Percentiles rank a stretch among this genome's conserved stretches.
Conservation (phyloP, 257 asterid species). For the Mitragyna speciosa region DNA sequence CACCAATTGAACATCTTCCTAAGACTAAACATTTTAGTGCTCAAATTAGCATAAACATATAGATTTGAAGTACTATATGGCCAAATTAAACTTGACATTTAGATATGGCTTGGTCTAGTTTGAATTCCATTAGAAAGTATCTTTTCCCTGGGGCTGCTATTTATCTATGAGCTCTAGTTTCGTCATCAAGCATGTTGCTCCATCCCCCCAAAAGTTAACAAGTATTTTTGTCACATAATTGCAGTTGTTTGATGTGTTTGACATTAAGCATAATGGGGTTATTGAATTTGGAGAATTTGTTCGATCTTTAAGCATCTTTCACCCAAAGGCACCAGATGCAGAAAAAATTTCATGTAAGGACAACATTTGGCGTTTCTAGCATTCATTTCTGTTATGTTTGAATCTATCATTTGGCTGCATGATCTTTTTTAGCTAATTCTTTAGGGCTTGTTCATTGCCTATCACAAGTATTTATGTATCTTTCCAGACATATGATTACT, state of each 20-base stretch:
- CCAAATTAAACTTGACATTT: background rate
- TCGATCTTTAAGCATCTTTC: conserved; percentile 65
- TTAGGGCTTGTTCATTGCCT: background rate
- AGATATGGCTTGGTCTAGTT: background rate
- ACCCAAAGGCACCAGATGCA: conserved; percentile 61
- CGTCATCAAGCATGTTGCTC: background rate
- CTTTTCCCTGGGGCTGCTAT: background rate
- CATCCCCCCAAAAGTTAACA: conserved; percentile 4
- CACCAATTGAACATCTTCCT: too few species aligned
- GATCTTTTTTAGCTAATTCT: background rate
- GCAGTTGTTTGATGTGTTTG: conserved; percentile 65
- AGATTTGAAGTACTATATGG: background rate
- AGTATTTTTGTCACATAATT: background rate
- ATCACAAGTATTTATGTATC: background rate
- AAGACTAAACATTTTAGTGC: background rate
- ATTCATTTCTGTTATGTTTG: conserved; percentile 33
- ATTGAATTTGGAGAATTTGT: conserved; percentile 81
- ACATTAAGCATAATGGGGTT: conserved; percentile 59
- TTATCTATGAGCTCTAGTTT: background rate
- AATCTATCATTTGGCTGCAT: conserved; percentile 3
- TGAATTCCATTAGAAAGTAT: background rate
- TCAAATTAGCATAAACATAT: background rate
- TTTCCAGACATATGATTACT: background rate
- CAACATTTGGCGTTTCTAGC: background rate
- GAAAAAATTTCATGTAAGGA: conserved; percentile 65